Percentiles rank a stretch among this genome's conserved stretches.
These are phyloP conservation scores for Pichia membranifaciens DNA, from an alignment of 805 yeast genomes.

Conservation along the genomic window DNA sequence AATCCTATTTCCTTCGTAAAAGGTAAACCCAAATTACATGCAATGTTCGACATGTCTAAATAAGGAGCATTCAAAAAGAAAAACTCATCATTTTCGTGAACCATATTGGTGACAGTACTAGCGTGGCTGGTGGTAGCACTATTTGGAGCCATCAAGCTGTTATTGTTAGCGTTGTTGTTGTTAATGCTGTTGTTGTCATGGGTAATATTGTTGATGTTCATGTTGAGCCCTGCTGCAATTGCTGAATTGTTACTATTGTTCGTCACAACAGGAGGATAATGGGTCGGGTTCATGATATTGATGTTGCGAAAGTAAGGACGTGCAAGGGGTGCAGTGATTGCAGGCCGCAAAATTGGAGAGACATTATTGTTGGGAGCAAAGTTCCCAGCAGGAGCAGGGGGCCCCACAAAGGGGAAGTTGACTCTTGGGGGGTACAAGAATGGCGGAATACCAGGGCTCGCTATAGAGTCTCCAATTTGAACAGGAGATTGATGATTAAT, in stretches of 20 bases:
- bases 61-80: conserved; percentile 13
- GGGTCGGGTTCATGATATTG: not conserved
- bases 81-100: conserved; percentile 13
- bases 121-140: not conserved
- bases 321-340: conserved; percentile 9
- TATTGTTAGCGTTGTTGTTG: not conserved
- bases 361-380: not conserved
- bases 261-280: not conserved
- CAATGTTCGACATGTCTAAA: conserved; percentile 19
- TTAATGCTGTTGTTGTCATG: not conserved
- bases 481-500: not conserved
- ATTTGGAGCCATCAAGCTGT: not conserved
- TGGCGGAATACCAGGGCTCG: not conserved
- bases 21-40: conserved; percentile 20
- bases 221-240: too few relatives aligned
- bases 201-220: too few relatives aligned
- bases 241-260: not conserved
- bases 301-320: conserved; percentile 8
- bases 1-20: conserved; percentile 25
- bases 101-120: not conserved
- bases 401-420: not conserved
- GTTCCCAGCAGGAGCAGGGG: not conserved
- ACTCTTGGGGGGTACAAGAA: not conserved
- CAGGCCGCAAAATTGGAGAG: not conserved
- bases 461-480: too few relatives aligned